Conservation (phyloP, 208 protist genomes). For the Jaenimonas drosophilae region DNA sequence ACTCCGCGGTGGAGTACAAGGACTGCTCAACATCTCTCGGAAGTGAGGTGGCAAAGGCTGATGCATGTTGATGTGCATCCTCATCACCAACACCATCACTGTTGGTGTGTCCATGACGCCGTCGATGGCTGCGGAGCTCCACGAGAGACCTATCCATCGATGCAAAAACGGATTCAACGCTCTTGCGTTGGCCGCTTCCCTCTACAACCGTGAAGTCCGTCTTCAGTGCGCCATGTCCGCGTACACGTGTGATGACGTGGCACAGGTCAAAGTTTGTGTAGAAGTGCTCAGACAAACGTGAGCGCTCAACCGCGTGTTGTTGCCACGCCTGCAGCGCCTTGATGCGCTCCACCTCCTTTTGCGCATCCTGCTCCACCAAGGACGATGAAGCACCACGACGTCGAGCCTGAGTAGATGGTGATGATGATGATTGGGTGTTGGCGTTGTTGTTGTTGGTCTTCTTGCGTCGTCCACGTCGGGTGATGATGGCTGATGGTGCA, state of each 20-base stretch:
- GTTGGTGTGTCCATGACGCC: slow-evolving; percentile 3
- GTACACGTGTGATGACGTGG: slow-evolving; percentile 73
- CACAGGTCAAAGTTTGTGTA: slow-evolving; percentile 30
- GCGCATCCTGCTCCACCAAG: neutral
- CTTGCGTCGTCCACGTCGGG: neutral
- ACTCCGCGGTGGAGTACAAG: neutral
- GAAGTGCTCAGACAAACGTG: slow-evolving; percentile 27
- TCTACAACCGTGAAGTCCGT: slow-evolving; percentile 40
- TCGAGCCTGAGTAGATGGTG: no score
- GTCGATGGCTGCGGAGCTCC: neutral
- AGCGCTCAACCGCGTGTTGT: slow-evolving; percentile 17
- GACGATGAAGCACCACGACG: no score
- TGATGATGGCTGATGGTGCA: no score
- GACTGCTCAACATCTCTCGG: neutral
- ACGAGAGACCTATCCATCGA: no score
- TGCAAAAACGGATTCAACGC: slow-evolving; percentile 10
- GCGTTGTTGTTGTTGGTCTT: neutral
- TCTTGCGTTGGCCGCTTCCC: slow-evolving; percentile 8
- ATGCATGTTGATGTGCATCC: slow-evolving; percentile 11
- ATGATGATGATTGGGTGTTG: no score
- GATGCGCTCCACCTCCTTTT: slow-evolving; percentile 37
- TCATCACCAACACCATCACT: neutral
- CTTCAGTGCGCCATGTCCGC: slow-evolving; percentile 40
- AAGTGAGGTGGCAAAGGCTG: neutral
- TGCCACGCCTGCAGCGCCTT: slow-evolving; percentile 57